phyloP scores from a whole-genome alignment of 352 stramenopile genomes.

The Pythium rhizo-oryzae region DNA sequence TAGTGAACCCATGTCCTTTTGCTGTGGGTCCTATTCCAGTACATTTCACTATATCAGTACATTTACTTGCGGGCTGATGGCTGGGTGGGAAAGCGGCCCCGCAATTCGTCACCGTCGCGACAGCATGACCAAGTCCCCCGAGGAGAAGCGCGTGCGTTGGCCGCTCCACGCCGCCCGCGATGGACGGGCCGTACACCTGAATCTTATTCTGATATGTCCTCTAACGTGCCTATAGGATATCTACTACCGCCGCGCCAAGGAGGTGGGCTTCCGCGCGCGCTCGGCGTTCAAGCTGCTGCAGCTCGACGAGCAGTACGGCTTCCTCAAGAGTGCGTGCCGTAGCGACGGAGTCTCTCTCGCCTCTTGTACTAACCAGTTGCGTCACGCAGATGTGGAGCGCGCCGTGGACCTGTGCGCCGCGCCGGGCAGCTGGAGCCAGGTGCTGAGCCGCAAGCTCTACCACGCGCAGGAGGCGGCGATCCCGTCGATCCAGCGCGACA shows the following conservation, averaged over 20 bases:
- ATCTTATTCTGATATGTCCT: not conserved
- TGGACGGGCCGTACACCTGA: not conserved
- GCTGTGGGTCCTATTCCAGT: not conserved
- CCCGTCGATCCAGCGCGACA: slow-evolving; percentile 28
- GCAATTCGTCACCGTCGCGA: not conserved
- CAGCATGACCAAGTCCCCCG: slow-evolving; percentile 59
- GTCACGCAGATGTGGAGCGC: slow-evolving; percentile 62
- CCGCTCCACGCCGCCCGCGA: too few species aligned
- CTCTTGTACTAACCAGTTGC: not conserved
- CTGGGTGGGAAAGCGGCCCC: slow-evolving; percentile 13
- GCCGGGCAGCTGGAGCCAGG: slow-evolving; percentile 86
- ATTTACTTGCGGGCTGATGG: not conserved
- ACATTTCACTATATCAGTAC: slow-evolving; percentile 1
- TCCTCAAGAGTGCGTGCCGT: slow-evolving; percentile 87
- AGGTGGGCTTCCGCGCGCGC: slow-evolving; percentile 95
- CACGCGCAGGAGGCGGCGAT: slow-evolving; percentile 30
- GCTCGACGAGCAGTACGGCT: slow-evolving; percentile 97
- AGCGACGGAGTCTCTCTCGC: too few species aligned
- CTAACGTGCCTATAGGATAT: slow-evolving; percentile 64
- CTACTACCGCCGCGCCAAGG: slow-evolving; percentile 93
- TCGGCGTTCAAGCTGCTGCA: slow-evolving; percentile 99
- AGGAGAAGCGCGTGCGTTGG: slow-evolving; percentile 56
- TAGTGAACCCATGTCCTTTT: not conserved
- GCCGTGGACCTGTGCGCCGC: slow-evolving; percentile 86
- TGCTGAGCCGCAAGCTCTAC: slow-evolving; percentile 88